Base-by-base conservation (phyloP, 257 asterid species). In the Salvia miltiorrhiza region DNA sequence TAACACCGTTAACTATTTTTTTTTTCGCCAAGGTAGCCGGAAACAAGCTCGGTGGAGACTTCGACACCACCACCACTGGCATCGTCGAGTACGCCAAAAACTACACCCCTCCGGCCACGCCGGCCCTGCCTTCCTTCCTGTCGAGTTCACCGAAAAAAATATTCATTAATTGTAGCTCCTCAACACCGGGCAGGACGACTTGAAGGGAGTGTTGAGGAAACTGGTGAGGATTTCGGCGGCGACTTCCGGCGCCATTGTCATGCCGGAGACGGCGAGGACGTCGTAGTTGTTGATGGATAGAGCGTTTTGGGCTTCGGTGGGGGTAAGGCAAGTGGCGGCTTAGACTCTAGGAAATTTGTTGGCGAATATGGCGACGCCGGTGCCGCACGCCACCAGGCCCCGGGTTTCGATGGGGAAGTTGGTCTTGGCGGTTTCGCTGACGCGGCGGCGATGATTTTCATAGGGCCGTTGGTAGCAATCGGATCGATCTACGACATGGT, bases 171-270 rank as follows among this genome's bases (percentile, higher is more conserved):
- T n/a, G n/a, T n/a, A n/a, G n/a, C n/a, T n/a, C n/a, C n/a, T n/a
- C n/a, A n/a, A n/a, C n/a, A n/a, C n/a, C n/a, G 97, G 97, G 76
- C 98, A 92, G 23, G 96, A 96, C 6, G 95, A 84, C 44, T 85
- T 92, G 61, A 92, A 92, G 0, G 86, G 84, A 4, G 97, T 86
- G 53, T 82, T 60, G 20, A 92, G 81, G 71, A 88, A 92, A 28
- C 81, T 75, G 20, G 80, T 76, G 23, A 92, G 87, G 69, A 92
- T 88, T 3, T 81, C 84, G 1, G 59, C 2, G 9, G 89, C 97
- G 3, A 65, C 23, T 13, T 82, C 88, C n/a, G 91, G 83, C 1
- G 80, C 14, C 2, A 96, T 88, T 24, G 84, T 78, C 82, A 70
- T 81, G 16, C 98, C 98, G 63, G 97, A 90, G 1, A 92, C 85